Evolutionary conservation across 164 flowering plant genomes (phyloP).

Genomic region (Annona squamosa): DNA sequence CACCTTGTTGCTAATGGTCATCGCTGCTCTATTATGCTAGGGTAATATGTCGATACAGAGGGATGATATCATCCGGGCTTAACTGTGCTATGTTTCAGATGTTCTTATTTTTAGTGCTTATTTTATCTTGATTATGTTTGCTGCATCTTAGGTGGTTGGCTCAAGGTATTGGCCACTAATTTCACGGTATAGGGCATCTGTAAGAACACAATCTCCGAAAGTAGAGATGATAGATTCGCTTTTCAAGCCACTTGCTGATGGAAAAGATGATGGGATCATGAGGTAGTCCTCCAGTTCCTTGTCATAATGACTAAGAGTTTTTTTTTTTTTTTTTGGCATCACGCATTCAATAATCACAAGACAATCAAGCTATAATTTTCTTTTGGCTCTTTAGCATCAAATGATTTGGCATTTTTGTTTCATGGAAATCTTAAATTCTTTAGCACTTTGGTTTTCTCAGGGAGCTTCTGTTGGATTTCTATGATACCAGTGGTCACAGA

Average conservation of each 20-base stretch:
- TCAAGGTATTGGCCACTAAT: conserved; percentile 78
- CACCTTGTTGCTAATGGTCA: not conserved
- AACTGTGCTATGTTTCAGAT: not conserved
- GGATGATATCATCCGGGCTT: not conserved
- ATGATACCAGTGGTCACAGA: conserved; percentile 38
- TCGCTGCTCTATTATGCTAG: not conserved
- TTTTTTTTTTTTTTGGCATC: no score
- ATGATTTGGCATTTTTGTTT: not conserved
- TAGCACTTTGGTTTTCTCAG: conserved; percentile 24
- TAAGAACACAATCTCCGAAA: conserved; percentile 57
- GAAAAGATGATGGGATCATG: conserved; percentile 77
- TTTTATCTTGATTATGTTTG: not conserved
- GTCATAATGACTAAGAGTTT: not conserved
- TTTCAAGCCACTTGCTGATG: conserved; percentile 40
- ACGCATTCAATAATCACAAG: not conserved
- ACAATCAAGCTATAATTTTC: not conserved
- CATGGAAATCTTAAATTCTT: not conserved
- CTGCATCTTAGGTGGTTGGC: conserved; percentile 62
- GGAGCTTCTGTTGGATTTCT: conserved; percentile 70
- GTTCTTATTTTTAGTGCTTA: not conserved
- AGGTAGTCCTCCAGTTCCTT: conserved; percentile 32
- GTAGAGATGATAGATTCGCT: conserved; percentile 58
- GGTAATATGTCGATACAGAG: not conserved
- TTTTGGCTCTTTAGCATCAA: not conserved
- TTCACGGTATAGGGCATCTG: conserved; percentile 73